Evolutionary conservation across 306 rosid genomes (phyloP).

Genomic region (Arachis stenosperma): DNA sequence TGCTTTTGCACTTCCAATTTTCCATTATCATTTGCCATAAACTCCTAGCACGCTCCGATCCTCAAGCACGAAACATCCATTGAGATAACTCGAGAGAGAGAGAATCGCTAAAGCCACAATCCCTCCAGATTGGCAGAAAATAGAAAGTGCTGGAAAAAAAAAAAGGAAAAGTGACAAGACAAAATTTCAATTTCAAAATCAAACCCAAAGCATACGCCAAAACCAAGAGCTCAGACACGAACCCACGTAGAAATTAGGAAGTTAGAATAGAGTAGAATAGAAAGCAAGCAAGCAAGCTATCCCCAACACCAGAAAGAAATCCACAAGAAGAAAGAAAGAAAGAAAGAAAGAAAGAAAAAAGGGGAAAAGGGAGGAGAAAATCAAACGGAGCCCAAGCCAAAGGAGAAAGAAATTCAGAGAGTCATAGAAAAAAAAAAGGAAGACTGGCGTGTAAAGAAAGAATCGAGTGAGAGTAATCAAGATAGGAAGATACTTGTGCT

Average conservation of each 20-base stretch:
- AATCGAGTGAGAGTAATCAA: not conserved
- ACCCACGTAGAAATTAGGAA: not conserved
- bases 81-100: slow-evolving; percentile 5
- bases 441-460: not conserved
- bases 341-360: too few relatives aligned
- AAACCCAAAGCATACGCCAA: not conserved
- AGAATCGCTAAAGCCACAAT: slow-evolving; percentile 36
- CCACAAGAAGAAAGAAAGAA: not conserved
- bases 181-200: not conserved
- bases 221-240: not conserved
- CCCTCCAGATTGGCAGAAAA: not conserved
- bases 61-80: slow-evolving; percentile 33
- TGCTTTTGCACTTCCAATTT: not conserved
- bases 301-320: not conserved
- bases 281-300: not conserved
- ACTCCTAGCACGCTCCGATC: slow-evolving; percentile 18
- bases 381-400: not conserved
- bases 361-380: too few relatives aligned
- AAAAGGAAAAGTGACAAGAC: slow-evolving; percentile 3
- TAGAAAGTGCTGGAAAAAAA: slow-evolving; percentile 1
- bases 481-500: too few relatives aligned
- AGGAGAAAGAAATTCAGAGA: not conserved
- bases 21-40: not conserved
- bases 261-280: not conserved
- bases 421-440: not conserved